Conservation (phyloP, 176 grass and related monocot species). For the Stipa capillata region DNA sequence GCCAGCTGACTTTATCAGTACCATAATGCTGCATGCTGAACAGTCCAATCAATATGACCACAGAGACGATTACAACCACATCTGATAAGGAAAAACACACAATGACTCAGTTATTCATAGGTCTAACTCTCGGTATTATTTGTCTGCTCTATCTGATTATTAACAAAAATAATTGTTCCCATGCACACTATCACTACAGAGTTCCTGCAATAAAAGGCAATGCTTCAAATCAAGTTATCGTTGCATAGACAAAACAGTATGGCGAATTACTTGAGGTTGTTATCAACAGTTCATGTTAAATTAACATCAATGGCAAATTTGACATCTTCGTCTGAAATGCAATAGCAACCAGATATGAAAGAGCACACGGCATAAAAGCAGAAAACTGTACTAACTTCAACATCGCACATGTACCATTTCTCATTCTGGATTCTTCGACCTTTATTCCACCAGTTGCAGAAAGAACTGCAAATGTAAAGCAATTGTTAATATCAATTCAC, state of each 20-base stretch:
- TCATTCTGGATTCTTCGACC: slow-evolving; percentile 49
- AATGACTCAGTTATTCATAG: neutral
- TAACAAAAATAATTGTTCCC: neutral
- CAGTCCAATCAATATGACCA: slow-evolving; percentile 71
- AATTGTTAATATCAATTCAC: neutral
- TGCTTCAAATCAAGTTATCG: neutral
- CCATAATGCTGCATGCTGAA: slow-evolving; percentile 93
- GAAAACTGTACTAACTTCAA: slow-evolving; percentile 2
- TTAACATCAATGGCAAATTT: neutral
- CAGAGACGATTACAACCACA: slow-evolving; percentile 45
- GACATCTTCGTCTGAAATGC: neutral
- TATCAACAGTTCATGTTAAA: neutral
- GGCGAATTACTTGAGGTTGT: neutral
- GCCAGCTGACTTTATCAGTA: slow-evolving; percentile 71
- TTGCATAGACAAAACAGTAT: neutral
- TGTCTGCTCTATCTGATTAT: neutral
- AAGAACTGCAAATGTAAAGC: slow-evolving; percentile 59
- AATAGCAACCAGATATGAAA: neutral
- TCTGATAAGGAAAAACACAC: slow-evolving; percentile 34
- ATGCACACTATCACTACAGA: neutral
- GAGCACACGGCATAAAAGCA: neutral
- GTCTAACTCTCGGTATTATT: neutral
- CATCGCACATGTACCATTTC: slow-evolving; percentile 59
- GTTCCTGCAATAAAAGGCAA: neutral
- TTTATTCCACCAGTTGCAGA: slow-evolving; percentile 91